Percentiles rank a stretch among this genome's conserved stretches.
Conservation (phyloP, 768 basidiomycete genomes). For the Podaxis carcinomalis region DNA sequence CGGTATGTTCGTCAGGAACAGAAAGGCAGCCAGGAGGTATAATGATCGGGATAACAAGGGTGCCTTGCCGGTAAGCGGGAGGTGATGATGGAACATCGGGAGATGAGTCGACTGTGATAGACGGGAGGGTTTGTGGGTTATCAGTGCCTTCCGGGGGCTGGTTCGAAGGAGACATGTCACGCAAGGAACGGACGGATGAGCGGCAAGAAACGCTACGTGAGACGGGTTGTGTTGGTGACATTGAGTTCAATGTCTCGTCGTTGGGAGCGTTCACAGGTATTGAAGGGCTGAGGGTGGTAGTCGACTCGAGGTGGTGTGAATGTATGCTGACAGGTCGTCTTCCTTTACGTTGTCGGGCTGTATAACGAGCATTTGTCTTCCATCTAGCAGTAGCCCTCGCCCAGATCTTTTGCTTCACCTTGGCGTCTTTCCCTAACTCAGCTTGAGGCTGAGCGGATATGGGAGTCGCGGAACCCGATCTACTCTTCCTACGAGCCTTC, state of each 20-base stretch:
- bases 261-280: conserved; percentile 13
- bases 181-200: conserved; percentile 25
- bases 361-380: conserved; percentile 57
- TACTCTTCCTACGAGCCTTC: conserved; percentile 29
- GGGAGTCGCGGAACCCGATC: conserved; percentile 18
- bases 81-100: conserved; percentile 19
- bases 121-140: not conserved
- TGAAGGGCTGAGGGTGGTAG: conserved; percentile 15
- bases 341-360: conserved; percentile 56
- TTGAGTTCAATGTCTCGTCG: conserved; percentile 2
- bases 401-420: conserved; percentile 57
- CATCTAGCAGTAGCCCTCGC: conserved; percentile 62
- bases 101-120: conserved; percentile 14
- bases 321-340: conserved; percentile 26
- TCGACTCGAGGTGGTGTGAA: conserved; percentile 25
- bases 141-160: not conserved
- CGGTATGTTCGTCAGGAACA: conserved; percentile 13
- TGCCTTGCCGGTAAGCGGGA: conserved; percentile 40
- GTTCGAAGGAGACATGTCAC: conserved; percentile 1
- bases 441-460: not conserved
- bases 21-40: conserved; percentile 15
- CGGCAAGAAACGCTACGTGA: conserved; percentile 24
- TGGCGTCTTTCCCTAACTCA: conserved; percentile 38
- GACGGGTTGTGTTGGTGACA: conserved; percentile 14
- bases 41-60: conserved; percentile 14